Conservation (phyloP, 306 rosid genomes). For the Cajanus cajan region DNA sequence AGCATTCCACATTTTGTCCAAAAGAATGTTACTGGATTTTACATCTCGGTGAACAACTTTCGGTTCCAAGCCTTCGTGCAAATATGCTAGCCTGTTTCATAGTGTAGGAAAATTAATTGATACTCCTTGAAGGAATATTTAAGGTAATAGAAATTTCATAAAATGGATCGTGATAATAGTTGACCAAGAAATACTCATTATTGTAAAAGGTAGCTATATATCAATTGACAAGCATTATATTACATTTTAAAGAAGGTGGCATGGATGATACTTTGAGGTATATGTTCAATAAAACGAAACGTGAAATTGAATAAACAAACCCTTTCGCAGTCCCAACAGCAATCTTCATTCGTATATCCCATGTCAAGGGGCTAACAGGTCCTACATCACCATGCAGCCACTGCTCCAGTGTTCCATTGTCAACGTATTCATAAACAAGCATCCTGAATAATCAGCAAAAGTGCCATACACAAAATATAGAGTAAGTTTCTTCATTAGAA, state of each 20-base stretch:
- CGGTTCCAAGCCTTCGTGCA: slow-evolving; percentile 98
- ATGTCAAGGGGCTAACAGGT: slow-evolving; percentile 87
- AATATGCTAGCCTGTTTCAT: slow-evolving; percentile 73
- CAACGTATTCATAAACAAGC: slow-evolving; percentile 93
- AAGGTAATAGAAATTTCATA: background rate
- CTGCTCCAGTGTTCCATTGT: slow-evolving; percentile 96
- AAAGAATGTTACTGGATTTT: slow-evolving; percentile 94
- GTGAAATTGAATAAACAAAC: slow-evolving; percentile 40
- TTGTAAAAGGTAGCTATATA: background rate
- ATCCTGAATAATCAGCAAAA: slow-evolving; percentile 53
- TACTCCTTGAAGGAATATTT: background rate
- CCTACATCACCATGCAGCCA: slow-evolving; percentile 98
- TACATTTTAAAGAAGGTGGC: background rate
- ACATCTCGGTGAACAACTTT: slow-evolving; percentile 97
- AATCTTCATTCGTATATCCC: slow-evolving; percentile 88
- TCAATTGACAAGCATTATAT: background rate
- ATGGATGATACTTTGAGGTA: background rate
- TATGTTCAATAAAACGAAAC: slow-evolving; percentile 8
- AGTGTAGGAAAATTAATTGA: slow-evolving; percentile 7
- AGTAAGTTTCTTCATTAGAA: background rate
- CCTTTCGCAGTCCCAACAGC: slow-evolving; percentile 96
- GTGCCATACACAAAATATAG: background rate
- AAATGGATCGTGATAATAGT: background rate
- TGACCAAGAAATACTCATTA: background rate
- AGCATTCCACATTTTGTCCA: slow-evolving; percentile 88